Evolutionary conservation across 1,284 basidiomycete genomes (phyloP), one percentile per base, ranked within the genome.

Genomic region (Puccinia triticina): DNA sequence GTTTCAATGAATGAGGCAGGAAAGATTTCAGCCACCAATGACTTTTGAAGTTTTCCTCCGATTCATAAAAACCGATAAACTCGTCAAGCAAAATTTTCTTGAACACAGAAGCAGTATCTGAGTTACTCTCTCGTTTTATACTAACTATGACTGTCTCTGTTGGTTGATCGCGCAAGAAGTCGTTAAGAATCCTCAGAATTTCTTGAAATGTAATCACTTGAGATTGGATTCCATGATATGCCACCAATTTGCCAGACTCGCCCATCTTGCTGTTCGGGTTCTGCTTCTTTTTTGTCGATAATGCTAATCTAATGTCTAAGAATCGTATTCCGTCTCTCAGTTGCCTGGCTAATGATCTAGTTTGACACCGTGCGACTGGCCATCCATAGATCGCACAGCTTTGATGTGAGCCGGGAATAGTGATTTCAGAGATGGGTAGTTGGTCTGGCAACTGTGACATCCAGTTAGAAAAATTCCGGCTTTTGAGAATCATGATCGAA

Each of bases 391-490:
- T 26, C 11, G 78, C 67, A 64, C 78, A 81, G 32, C 66, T 73
- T 55, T 81, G 67, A 81, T 81, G 78, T 26, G 78, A 72, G 50
- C 78, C 78, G n/a, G 78, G 78, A 29, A 81, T 69, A 12, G 78
- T 73, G 37, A 81, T 37, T 23, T 69, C 67, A 46, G 78, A 59
- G 16, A 81, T 59, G 4, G 78, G 23, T 11, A 81, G n/a, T 61
- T 73, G 37, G 59, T 81, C 78, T 18, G 78, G 78, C 46, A 81
- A 73, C 32, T 73, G n/a, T 46, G 78, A 81, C 78, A 81, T 81
- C 78, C 78, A 81, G 64, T 73, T 72, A 1, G 78, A 73, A 32
- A 81, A 72, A 43, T 81, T 40, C 10, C 78, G 67, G 40, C 48
- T 43, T 72, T 61, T 59, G 10, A 81, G 29, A 59, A 64, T 34